phyloP scores from a whole-genome alignment of 345 rosid species.

The Salix purpurea region DNA sequence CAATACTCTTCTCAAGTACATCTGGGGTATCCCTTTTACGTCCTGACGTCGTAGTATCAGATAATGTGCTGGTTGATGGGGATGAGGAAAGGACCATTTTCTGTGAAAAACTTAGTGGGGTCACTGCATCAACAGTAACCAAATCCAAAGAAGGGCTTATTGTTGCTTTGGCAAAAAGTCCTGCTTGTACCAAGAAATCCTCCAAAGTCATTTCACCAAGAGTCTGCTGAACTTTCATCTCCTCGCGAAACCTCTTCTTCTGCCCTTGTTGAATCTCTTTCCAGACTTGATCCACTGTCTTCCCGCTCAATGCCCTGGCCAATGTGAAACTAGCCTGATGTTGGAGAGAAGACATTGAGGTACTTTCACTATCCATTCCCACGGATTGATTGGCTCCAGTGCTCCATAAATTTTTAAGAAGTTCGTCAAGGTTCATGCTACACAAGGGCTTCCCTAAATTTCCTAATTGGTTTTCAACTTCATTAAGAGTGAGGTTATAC shows the following conservation, averaged over 20 bases:
- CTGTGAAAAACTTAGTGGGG: conserved; percentile 23
- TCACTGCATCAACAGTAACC: conserved; percentile 16
- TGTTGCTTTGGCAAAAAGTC: conserved; percentile 44
- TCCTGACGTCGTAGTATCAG: conserved; percentile 24
- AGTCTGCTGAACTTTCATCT: conserved; percentile 18
- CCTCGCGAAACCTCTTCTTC: conserved; percentile 37
- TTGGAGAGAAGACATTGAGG: conserved; percentile 33
- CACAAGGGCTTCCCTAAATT: conserved; percentile 46
- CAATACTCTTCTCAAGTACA: conserved; percentile 42
- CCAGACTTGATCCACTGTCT: conserved; percentile 63
- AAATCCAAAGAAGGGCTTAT: conserved; percentile 39
- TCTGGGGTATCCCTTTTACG: conserved; percentile 37
- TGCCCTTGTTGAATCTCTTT: conserved; percentile 49
- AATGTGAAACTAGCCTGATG: conserved; percentile 42
- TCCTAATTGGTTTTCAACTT: conserved; percentile 42
- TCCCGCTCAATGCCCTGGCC: conserved; percentile 50
- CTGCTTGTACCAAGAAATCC: conserved; percentile 65
- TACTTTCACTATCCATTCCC: conserved; percentile 19
- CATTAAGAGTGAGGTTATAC: conserved; percentile 44
- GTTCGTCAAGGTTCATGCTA: conserved; percentile 57
- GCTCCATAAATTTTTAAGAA: conserved; percentile 46
- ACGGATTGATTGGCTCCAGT: conserved; percentile 29
- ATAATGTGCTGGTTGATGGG: conserved; percentile 29
- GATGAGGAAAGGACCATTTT: conserved; percentile 35
- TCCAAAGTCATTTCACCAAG: conserved; percentile 54